Percentiles rank a stretch among this genome's conserved stretches.
Conservation (phyloP, 768 basidiomycete species). For the Tephrocybe sp. region DNA sequence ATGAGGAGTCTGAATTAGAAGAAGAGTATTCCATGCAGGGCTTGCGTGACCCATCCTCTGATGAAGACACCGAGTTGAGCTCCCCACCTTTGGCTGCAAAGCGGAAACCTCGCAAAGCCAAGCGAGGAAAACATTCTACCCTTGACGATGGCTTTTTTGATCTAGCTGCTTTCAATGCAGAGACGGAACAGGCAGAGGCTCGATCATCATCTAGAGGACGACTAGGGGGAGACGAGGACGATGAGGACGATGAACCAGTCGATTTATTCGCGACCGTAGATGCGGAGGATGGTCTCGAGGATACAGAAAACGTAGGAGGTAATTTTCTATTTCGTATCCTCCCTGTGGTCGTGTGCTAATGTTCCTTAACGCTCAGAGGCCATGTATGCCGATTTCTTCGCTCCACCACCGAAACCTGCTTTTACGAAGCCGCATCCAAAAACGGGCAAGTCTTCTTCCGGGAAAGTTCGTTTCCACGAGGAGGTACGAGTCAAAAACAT, state of each 20-base stretch:
- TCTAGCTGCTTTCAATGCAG: slow-evolving; percentile 81
- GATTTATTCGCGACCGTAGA: slow-evolving; percentile 70
- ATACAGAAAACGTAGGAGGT: slow-evolving; percentile 40
- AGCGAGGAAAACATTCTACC: slow-evolving; percentile 24
- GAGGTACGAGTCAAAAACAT: slow-evolving; percentile 82
- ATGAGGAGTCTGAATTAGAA: slow-evolving; percentile 18
- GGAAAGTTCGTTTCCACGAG: slow-evolving; percentile 76
- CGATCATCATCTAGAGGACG: slow-evolving; percentile 57
- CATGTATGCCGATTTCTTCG: slow-evolving; percentile 82
- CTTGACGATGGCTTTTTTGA: slow-evolving; percentile 93
- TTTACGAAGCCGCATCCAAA: slow-evolving; percentile 16
- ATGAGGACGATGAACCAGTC: slow-evolving; percentile 46
- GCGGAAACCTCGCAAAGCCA: slow-evolving; percentile 16
- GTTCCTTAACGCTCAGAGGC: slow-evolving; percentile 38
- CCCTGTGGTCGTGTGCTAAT: background rate
- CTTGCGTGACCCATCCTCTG: slow-evolving; percentile 37
- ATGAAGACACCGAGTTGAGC: slow-evolving; percentile 30
- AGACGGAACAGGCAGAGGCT: slow-evolving; percentile 78
- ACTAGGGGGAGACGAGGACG: slow-evolving; percentile 46
- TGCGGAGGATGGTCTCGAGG: slow-evolving; percentile 42
- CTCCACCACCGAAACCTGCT: slow-evolving; percentile 40
- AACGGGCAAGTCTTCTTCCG: slow-evolving; percentile 18
- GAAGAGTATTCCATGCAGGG: slow-evolving; percentile 19
- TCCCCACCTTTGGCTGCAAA: slow-evolving; percentile 22
- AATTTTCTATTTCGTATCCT: slow-evolving; percentile 18